These are phyloP conservation scores for Paramecium pentaurelia DNA, from an alignment of 73 alveolate genomes.

Conservation along the genomic window DNA sequence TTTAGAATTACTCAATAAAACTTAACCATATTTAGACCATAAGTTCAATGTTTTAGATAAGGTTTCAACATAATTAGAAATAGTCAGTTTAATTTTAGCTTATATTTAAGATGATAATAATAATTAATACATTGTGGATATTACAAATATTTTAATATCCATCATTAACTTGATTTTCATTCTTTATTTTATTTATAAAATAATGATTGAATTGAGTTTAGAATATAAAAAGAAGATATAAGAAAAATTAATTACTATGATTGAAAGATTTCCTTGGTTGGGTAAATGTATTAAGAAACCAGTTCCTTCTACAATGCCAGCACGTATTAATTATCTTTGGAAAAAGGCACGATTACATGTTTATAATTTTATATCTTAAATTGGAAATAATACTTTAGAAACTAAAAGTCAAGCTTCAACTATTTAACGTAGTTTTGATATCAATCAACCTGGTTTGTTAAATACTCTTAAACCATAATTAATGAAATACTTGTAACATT, in stretches of 20 bases:
- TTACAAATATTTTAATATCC: not conserved
- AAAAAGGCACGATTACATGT: not conserved
- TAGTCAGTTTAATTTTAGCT: not conserved
- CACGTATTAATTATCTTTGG: not conserved
- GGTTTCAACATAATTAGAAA: not conserved
- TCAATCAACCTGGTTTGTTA: not conserved
- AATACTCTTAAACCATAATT: not conserved
- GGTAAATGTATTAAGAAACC: not conserved
- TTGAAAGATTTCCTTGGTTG: not conserved
- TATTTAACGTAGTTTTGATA: not conserved
- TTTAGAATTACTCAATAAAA: not conserved
- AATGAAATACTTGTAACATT: not conserved
- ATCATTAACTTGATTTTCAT: not conserved
- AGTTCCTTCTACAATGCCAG: not conserved
- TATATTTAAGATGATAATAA: not conserved
- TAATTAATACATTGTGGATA: not conserved
- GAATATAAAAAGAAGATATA: not conserved
- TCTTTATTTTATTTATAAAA: not conserved
- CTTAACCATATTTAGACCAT: not conserved
- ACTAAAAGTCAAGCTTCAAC: not conserved
- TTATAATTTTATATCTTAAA: not conserved
- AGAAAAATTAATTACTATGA: not conserved
- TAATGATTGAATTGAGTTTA: not conserved
- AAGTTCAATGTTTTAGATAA: not conserved
- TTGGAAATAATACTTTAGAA: not conserved